Conservation (phyloP, 2,329 filamentous ascomycete species). For the Trichoderma atroviride region DNA sequence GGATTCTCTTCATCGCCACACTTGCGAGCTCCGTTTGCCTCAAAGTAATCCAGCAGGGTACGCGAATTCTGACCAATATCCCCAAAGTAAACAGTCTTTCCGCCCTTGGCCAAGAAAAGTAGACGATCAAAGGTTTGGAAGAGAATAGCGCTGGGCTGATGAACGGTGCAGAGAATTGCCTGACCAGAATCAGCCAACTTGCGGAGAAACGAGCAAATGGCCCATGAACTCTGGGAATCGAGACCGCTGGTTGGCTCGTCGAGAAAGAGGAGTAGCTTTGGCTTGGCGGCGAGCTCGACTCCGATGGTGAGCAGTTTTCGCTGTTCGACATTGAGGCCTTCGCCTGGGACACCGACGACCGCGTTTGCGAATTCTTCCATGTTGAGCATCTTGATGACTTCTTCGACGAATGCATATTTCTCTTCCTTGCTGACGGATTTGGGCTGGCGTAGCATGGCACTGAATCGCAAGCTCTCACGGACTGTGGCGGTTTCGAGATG, state of each 20-base stretch:
- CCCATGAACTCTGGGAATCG: constrained; percentile 65
- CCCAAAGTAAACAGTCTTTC: constrained; percentile 70
- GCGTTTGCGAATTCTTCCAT: constrained; percentile 69
- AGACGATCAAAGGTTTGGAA: constrained; percentile 62
- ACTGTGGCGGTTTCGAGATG: constrained; percentile 60
- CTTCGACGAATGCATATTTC: constrained; percentile 64
- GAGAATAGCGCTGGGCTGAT: constrained; percentile 57
- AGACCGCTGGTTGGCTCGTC: constrained; percentile 65
- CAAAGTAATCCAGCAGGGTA: constrained; percentile 65
- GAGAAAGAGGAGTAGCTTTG: constrained; percentile 62
- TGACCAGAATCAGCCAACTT: constrained; percentile 61
- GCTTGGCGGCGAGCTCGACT: constrained; percentile 60
- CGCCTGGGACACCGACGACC: constrained; percentile 64
- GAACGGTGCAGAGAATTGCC: constrained; percentile 58
- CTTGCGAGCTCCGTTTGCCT: constrained; percentile 61
- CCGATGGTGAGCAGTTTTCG: constrained; percentile 65
- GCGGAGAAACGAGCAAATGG: constrained; percentile 63
- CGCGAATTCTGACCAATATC: constrained; percentile 63
- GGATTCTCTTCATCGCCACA: constrained; percentile 69
- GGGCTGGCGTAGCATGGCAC: constrained; percentile 61
- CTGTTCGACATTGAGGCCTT: constrained; percentile 64
- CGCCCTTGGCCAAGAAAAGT: constrained; percentile 65
- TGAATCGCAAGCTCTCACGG: constrained; percentile 57
- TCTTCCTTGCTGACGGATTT: constrained; percentile 55
- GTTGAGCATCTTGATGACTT: constrained; percentile 66